These are phyloP conservation scores for Rhizopogon vulgaris DNA, from an alignment of 768 basidiomycete genomes.

Conservation along the genomic window DNA sequence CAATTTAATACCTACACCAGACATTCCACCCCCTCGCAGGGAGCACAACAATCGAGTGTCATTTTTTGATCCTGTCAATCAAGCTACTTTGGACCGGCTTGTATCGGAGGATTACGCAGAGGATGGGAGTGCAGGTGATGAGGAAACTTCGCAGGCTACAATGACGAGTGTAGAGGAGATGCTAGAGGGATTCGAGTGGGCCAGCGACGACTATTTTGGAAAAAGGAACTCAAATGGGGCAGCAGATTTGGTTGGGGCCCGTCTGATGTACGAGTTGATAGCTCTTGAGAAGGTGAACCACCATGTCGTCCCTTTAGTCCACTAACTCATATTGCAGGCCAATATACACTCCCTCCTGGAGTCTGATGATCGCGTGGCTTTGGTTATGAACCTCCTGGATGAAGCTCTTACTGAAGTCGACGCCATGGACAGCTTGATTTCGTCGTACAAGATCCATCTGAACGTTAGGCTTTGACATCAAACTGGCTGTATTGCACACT, in stretches of 20 bases:
- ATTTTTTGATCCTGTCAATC: slow-evolving; percentile 77
- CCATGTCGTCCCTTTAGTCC: not conserved
- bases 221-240: slow-evolving; percentile 62
- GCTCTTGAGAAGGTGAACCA: slow-evolving; percentile 82
- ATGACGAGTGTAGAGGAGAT: slow-evolving; percentile 95
- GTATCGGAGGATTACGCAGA: slow-evolving; percentile 40
- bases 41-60: slow-evolving; percentile 70
- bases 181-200: slow-evolving; percentile 98
- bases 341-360: slow-evolving; percentile 98
- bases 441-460: slow-evolving; percentile 93
- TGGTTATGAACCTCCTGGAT: slow-evolving; percentile 85
- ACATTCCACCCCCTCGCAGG: slow-evolving; percentile 34
- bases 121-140: slow-evolving; percentile 54
- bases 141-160: slow-evolving; percentile 74
- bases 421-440: slow-evolving; percentile 81
- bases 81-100: slow-evolving; percentile 65
- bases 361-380: slow-evolving; percentile 83
- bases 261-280: slow-evolving; percentile 82
- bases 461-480: slow-evolving; percentile 52
- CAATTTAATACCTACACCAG: slow-evolving; percentile 26
- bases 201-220: slow-evolving; percentile 69
- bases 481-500: slow-evolving; percentile 5
- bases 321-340: slow-evolving; percentile 46
- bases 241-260: slow-evolving; percentile 88
- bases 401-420: slow-evolving; percentile 86